A percentile compares a stretch with the other conserved stretches of the same genome.
Evolutionary conservation across 1,139 yeast species (phyloP).

Genomic region (Pneumocystis murina): DNA sequence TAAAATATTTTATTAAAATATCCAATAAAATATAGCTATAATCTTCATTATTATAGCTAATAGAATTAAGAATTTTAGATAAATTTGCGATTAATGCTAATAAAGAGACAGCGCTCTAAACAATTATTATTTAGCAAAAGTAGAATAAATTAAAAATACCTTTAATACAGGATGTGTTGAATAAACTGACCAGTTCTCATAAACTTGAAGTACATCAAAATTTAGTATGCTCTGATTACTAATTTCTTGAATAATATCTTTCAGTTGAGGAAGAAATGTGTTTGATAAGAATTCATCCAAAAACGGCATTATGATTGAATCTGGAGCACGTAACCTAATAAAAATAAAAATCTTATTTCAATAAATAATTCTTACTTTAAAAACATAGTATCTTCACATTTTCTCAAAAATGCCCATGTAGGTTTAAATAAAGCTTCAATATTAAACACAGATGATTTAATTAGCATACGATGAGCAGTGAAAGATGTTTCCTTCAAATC

Average conservation of each 20-base stretch:
- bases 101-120: background rate
- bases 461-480: background rate
- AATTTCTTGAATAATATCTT: slow-evolving; percentile 4
- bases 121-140: background rate
- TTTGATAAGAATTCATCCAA: slow-evolving; percentile 5
- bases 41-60: slow-evolving; percentile 3
- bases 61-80: slow-evolving; percentile 1
- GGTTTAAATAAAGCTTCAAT: slow-evolving; percentile 8
- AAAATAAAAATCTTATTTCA: background rate
- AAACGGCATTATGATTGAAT: slow-evolving; percentile 4
- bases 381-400: slow-evolving; percentile 4
- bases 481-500: background rate
- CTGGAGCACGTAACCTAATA: background rate
- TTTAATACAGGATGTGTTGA: background rate
- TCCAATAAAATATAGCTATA: slow-evolving; percentile 6
- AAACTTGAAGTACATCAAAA: slow-evolving; percentile 1
- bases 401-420: slow-evolving; percentile 6
- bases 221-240: background rate
- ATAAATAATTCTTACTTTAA: background rate
- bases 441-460: slow-evolving; percentile 7
- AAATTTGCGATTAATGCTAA: background rate
- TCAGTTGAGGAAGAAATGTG: slow-evolving; percentile 5
- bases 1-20: slow-evolving; percentile 2
- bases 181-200: slow-evolving; percentile 1
- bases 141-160: background rate